A percentile compares a stretch with the other conserved stretches of the same genome.
phyloP scores from a whole-genome alignment of 164 flowering plant species.

The Berberis thunbergii region DNA sequence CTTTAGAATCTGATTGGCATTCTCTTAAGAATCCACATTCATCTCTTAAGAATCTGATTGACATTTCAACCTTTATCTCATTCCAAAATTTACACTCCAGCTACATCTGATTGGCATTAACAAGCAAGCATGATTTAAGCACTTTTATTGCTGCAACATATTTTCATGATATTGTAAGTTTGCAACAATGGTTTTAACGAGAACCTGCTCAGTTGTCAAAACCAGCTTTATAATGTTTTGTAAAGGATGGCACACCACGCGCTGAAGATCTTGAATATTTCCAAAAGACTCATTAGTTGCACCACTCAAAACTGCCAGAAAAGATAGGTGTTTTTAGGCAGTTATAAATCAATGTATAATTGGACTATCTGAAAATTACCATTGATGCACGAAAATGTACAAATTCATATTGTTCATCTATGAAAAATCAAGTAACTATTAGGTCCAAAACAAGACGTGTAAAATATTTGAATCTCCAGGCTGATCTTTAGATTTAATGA shows the following conservation, averaged over 20 bases:
- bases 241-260: constrained; percentile 64
- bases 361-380: not conserved
- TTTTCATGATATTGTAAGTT: not conserved
- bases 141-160: not conserved
- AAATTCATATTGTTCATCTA: too few species aligned
- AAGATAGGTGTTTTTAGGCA: constrained; percentile 6
- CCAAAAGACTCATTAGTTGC: constrained; percentile 40
- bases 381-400: too few species aligned
- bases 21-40: too few species aligned
- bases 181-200: constrained; percentile 4
- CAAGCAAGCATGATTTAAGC: not conserved
- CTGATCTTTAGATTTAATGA: too few species aligned
- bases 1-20: not conserved
- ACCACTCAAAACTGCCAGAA: constrained; percentile 36
- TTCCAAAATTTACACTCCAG: not conserved
- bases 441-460: too few species aligned
- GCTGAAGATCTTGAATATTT: constrained; percentile 29
- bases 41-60: not conserved
- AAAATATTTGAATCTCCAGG: too few species aligned
- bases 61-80: not conserved
- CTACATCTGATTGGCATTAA: not conserved
- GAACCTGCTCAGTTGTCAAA: constrained; percentile 85
- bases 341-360: not conserved
- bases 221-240: constrained; percentile 42
- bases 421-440: too few species aligned